Conservation (phyloP, 768 basidiomycete species). For the Chalciporus sphaerocephalus region DNA sequence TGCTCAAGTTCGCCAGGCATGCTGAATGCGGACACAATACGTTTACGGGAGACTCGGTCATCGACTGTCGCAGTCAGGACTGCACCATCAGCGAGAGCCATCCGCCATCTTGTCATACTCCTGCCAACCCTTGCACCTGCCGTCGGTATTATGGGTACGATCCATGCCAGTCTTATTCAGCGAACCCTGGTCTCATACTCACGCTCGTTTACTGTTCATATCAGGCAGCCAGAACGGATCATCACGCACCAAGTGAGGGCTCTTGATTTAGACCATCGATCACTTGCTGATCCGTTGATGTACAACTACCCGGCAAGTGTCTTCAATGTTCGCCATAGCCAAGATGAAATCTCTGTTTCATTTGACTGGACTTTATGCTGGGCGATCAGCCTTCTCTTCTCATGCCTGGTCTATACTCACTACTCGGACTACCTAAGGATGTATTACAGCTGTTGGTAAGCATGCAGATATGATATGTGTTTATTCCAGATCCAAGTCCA, state of each 20-base stretch:
- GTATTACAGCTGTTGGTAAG: constrained; percentile 12
- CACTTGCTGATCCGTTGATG: constrained; percentile 14
- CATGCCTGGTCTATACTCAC: constrained; percentile 14
- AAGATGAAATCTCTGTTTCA: neutral
- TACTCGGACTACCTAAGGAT: constrained; percentile 4
- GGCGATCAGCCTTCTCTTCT: neutral
- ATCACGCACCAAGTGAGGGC: constrained; percentile 41
- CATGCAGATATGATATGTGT: neutral
- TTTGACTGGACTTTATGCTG: neutral
- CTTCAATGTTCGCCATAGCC: constrained; percentile 30
- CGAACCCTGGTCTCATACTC: neutral
- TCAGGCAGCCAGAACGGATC: constrained; percentile 53
- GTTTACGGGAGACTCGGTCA: constrained; percentile 37
- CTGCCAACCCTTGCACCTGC: constrained; percentile 40
- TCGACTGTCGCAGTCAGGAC: constrained; percentile 47
- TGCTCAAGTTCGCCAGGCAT: constrained; percentile 49
- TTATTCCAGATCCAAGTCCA: constrained; percentile 47
- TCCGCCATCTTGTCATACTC: constrained; percentile 40
- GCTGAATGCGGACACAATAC: constrained; percentile 53
- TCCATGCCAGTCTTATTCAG: neutral
- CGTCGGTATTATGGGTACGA: constrained; percentile 54
- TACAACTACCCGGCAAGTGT: constrained; percentile 39
- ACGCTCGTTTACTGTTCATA: neutral
- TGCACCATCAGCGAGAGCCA: constrained; percentile 52
- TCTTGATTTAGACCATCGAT: constrained; percentile 6